Conservation (phyloP, 129 eudicot species). For the Erigeron canadensis region DNA sequence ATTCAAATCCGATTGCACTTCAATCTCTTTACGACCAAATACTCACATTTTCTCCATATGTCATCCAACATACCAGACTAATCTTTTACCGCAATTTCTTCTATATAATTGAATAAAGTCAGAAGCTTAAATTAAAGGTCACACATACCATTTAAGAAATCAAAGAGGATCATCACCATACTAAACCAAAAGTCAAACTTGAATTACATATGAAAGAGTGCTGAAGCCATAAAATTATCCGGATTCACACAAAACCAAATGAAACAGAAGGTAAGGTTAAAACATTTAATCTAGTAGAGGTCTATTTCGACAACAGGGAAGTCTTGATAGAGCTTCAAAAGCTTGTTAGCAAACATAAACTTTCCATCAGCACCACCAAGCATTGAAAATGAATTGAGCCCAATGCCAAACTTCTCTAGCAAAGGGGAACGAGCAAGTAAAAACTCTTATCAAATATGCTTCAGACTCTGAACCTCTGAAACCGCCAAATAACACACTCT, state of each 20-base stretch:
- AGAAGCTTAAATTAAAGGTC: no score
- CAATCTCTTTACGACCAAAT: no score
- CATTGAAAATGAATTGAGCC: background rate
- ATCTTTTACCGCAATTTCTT: background rate
- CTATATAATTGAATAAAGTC: no score
- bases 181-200: no score
- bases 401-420: background rate
- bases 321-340: background rate
- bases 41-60: slow-evolving; percentile 70
- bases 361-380: background rate
- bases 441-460: background rate
- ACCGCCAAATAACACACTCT: background rate
- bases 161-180: no score
- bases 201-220: no score
- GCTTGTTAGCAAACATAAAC: background rate
- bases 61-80: slow-evolving; percentile 21
- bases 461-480: background rate
- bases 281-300: background rate
- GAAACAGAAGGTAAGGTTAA: no score
- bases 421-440: background rate
- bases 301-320: background rate
- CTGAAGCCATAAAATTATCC: no score
- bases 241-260: no score
- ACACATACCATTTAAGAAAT: no score
- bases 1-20: no score